Base-by-base conservation (phyloP, 1,139 yeast genomes). In the Blastobotrys proliferans region DNA sequence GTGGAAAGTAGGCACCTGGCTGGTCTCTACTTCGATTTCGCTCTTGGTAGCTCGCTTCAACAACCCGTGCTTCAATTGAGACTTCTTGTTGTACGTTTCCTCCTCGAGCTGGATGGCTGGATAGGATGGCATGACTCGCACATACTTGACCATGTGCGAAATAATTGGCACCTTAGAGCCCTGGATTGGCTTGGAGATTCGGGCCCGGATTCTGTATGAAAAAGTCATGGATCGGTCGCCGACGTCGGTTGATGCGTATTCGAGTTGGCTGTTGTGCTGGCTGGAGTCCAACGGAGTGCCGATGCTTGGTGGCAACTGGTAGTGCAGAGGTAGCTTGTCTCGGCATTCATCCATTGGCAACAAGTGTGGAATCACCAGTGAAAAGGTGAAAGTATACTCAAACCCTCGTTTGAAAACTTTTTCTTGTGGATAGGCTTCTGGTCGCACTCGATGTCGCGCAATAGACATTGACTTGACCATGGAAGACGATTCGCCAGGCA, bases 141-240 rank as follows among this genome's bases (percentile, higher is more conserved):
- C 22, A 18, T 40, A 36, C 11, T 35, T 24, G 13, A 35, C 14
- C 28, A 34, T 38, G 19, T 43, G 46, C 14, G 24, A 25, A 28
- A 33, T 34, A 4, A 35, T 18, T 13, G 42, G 41, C 4, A 38
- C 40, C 17, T 33, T 37, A n/a, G 13, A 4, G 13, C 25, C 25
- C 5, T 38, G 14, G 8, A 26, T 38, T 3, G 46, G 49, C 32
- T 44, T 45, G 34, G 42, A 29, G 19, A 52, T 24, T 18, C 51
- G 48, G 10, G 53, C 53, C 10, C 55, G 45, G 18, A 52, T 39
- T 9, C 45, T 45, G 34, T 52, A 52, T 19, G 48, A 30, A 13
- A 47, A 40, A 8, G 45, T 32, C 25, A 52, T 43, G 14, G 46
- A 43, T 24, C 41, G 38, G 26, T 50, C 53, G 11, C 44, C 29